Conservation (phyloP, 306 rosid genomes). For the Vigna radiata region DNA sequence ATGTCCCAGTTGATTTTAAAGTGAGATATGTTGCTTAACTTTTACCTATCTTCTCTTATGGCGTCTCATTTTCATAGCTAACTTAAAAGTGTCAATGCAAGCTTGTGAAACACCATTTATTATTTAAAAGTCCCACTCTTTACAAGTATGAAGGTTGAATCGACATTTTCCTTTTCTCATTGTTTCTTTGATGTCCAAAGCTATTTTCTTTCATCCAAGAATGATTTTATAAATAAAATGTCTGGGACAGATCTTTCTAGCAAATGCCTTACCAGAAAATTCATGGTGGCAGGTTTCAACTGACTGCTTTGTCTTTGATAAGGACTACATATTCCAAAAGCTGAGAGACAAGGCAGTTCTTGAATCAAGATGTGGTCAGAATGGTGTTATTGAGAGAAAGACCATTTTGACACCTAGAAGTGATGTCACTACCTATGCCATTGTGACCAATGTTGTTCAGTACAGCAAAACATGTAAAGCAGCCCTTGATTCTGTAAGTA, state of each 20-base stretch:
- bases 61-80: conserved; percentile 20
- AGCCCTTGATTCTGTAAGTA: conserved; percentile 56
- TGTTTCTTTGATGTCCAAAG: neutral
- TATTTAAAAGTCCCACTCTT: neutral
- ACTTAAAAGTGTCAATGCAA: conserved; percentile 18
- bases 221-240: conserved; percentile 10
- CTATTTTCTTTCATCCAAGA: conserved; percentile 5
- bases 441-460: conserved; percentile 74
- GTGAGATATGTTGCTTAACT: conserved; percentile 53
- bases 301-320: conserved; percentile 66
- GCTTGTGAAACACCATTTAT: conserved; percentile 16
- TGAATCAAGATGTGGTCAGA: conserved; percentile 79
- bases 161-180: conserved; percentile 2
- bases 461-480: conserved; percentile 55
- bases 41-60: conserved; percentile 24
- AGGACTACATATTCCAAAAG: conserved; percentile 70
- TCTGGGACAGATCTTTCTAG: neutral
- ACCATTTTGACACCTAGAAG: conserved; percentile 59
- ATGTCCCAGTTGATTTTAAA: conserved; percentile 78
- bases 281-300: conserved; percentile 62
- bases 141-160: neutral
- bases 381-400: conserved; percentile 71
- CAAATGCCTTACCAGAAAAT: neutral
- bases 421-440: conserved; percentile 68
- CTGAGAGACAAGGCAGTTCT: conserved; percentile 69